Evolutionary conservation across 2,329 filamentous ascomycete species (phyloP).

Genomic region (Arthroderma sp.): DNA sequence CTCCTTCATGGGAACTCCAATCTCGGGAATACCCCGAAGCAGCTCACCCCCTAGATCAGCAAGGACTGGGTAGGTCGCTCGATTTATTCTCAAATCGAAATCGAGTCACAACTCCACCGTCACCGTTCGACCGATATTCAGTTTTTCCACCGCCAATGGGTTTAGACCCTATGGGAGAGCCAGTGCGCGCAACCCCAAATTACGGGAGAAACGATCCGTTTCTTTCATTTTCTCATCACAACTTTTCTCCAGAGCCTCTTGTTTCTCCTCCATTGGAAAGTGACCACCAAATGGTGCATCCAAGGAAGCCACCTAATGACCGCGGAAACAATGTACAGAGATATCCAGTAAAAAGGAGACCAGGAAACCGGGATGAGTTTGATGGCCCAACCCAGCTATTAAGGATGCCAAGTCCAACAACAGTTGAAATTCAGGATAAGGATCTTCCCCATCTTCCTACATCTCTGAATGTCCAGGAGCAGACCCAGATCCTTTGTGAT

Average conservation of each 20-base stretch:
- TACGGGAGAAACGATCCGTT: conserved; percentile 25
- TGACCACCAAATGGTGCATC: conserved; percentile 26
- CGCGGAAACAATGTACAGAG: conserved; percentile 20
- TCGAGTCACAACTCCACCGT: conserved; percentile 16
- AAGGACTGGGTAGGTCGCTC: conserved; percentile 21
- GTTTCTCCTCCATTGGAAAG: conserved; percentile 22
- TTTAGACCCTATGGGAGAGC: conserved; percentile 20
- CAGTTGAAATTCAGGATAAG: conserved; percentile 62
- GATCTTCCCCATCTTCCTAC: conserved; percentile 72
- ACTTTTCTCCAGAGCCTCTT: conserved; percentile 19
- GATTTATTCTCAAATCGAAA: conserved; percentile 15
- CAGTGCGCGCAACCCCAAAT: conserved; percentile 17
- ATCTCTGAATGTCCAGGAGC: conserved; percentile 69
- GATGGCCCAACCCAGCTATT: conserved; percentile 76
- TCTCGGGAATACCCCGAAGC: conserved; percentile 6
- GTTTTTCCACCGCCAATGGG: conserved; percentile 18
- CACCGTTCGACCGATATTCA: conserved; percentile 19
- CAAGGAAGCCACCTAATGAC: conserved; percentile 21
- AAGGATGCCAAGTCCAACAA: conserved; percentile 55
- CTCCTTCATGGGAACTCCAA: conserved; percentile 6
- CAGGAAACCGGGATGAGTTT: conserved; percentile 77
- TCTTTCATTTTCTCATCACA: conserved; percentile 19
- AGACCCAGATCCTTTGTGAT: conserved; percentile 64
- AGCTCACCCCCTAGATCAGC: conserved; percentile 12
- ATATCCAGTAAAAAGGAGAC: conserved; percentile 43